Percentiles rank a stretch among this genome's conserved stretches.
Conservation (phyloP, 345 rosid species). For the Rhodamnia rubescens region DNA sequence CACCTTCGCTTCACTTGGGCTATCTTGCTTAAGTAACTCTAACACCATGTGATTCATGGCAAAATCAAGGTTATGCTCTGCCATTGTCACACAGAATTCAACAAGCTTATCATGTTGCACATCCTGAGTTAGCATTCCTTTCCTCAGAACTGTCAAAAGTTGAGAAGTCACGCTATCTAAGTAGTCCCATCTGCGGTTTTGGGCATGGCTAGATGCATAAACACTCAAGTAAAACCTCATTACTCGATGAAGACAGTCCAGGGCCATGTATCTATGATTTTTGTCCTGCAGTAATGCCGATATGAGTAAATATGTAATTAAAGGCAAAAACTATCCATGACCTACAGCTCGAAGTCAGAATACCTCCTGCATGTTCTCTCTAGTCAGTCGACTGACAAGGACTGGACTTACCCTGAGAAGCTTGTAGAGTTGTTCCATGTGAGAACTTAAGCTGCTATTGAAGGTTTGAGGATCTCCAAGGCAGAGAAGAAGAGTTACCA, state of each 20-base stretch:
- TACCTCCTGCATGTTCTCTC: not conserved
- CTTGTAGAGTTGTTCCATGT: slow-evolving; percentile 98
- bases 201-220: slow-evolving; percentile 86
- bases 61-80: slow-evolving; percentile 98
- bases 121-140: slow-evolving; percentile 95
- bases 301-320: not conserved
- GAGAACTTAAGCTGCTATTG: slow-evolving; percentile 69
- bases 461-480: slow-evolving; percentile 96
- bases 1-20: slow-evolving; percentile 93
- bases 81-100: slow-evolving; percentile 92
- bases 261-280: slow-evolving; percentile 94
- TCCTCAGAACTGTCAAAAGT: slow-evolving; percentile 74
- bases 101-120: slow-evolving; percentile 96
- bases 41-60: slow-evolving; percentile 96
- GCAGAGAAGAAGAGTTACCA: slow-evolving; percentile 97
- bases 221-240: slow-evolving; percentile 94
- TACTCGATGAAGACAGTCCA: slow-evolving; percentile 96
- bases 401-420: slow-evolving; percentile 72
- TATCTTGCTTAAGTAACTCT: slow-evolving; percentile 92
- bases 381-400: not conserved
- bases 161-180: slow-evolving; percentile 97
- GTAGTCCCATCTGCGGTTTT: slow-evolving; percentile 94
- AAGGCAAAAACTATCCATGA: not conserved
- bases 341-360: not conserved
- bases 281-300: slow-evolving; percentile 60